These are phyloP conservation scores for Botrytis fabae DNA, from an alignment of 2,329 filamentous ascomycete species.

Conservation along the genomic window DNA sequence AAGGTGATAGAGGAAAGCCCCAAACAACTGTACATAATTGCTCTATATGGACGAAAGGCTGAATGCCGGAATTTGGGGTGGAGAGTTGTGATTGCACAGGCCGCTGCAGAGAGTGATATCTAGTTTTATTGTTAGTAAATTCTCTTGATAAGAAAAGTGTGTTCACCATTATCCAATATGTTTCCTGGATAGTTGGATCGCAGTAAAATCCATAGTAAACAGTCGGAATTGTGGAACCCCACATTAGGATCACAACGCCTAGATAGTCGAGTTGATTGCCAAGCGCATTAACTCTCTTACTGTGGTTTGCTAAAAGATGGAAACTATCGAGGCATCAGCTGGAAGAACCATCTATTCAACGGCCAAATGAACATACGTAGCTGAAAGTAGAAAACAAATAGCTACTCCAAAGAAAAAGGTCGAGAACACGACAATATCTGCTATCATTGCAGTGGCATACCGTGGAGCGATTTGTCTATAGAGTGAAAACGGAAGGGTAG, in stretches of 20 bases:
- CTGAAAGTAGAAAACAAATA: conserved; percentile 45
- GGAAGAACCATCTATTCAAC: too few relatives aligned
- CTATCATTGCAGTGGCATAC: conserved; percentile 41
- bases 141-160: neutral
- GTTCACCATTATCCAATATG: conserved; percentile 39
- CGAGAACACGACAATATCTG: conserved; percentile 44
- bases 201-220: conserved; percentile 47
- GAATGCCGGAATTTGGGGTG: neutral
- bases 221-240: conserved; percentile 45
- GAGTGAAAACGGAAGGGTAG: conserved; percentile 36
- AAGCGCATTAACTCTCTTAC: conserved; percentile 39
- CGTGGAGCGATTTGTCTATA: conserved; percentile 37
- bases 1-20: conserved; percentile 13
- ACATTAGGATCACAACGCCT: conserved; percentile 45
- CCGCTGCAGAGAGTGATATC: neutral
- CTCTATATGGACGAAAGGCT: neutral
- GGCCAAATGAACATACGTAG: conserved; percentile 23
- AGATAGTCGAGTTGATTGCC: conserved; percentile 45
- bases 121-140: conserved; percentile 2
- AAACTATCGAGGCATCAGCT: conserved; percentile 19
- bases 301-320: conserved; percentile 46
- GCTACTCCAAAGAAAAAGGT: conserved; percentile 44
- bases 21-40: conserved; percentile 10
- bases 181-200: conserved; percentile 39
- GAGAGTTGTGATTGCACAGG: neutral